Conservation (phyloP, 208 protist species). For the Trypanosoma avium region DNA sequence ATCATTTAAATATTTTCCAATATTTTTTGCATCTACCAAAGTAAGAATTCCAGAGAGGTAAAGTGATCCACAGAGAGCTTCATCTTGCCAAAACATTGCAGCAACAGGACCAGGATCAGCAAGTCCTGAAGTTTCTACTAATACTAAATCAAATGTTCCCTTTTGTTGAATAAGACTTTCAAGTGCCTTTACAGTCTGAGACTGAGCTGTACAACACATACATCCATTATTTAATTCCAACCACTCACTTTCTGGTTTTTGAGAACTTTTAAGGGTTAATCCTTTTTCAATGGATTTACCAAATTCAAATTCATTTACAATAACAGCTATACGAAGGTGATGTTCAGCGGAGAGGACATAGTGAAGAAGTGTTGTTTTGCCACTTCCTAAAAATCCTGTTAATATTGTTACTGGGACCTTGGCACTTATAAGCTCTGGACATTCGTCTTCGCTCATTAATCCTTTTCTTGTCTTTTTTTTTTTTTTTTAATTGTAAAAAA, state of each 20-base stretch:
- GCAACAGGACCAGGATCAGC: slow-evolving; percentile 93
- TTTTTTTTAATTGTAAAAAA: background rate
- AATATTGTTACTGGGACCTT: slow-evolving; percentile 91
- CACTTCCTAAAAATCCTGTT: slow-evolving; percentile 93
- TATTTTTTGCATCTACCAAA: slow-evolving; percentile 88
- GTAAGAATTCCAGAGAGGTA: slow-evolving; percentile 91
- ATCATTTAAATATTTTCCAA: slow-evolving; percentile 73
- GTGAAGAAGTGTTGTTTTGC: slow-evolving; percentile 94
- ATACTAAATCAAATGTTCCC: slow-evolving; percentile 89
- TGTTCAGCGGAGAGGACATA: slow-evolving; percentile 90
- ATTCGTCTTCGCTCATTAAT: slow-evolving; percentile 73
- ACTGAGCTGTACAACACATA: slow-evolving; percentile 94
- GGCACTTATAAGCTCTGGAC: slow-evolving; percentile 73
- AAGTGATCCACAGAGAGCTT: slow-evolving; percentile 65
- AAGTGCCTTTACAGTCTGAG: slow-evolving; percentile 80
- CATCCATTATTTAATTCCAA: slow-evolving; percentile 95
- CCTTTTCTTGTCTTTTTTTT: background rate
- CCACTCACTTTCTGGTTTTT: slow-evolving; percentile 94
- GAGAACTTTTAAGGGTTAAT: slow-evolving; percentile 87
- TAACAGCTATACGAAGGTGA: slow-evolving; percentile 91
- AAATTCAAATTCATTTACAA: slow-evolving; percentile 94
- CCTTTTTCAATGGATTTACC: slow-evolving; percentile 91
- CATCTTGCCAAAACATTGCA: slow-evolving; percentile 95
- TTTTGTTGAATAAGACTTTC: slow-evolving; percentile 83
- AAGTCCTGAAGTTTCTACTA: slow-evolving; percentile 91